Percentiles rank a stretch among this genome's conserved stretches.
Evolutionary conservation across 1,284 basidiomycete species (phyloP).

Genomic region (Caloboletus inedulis): DNA sequence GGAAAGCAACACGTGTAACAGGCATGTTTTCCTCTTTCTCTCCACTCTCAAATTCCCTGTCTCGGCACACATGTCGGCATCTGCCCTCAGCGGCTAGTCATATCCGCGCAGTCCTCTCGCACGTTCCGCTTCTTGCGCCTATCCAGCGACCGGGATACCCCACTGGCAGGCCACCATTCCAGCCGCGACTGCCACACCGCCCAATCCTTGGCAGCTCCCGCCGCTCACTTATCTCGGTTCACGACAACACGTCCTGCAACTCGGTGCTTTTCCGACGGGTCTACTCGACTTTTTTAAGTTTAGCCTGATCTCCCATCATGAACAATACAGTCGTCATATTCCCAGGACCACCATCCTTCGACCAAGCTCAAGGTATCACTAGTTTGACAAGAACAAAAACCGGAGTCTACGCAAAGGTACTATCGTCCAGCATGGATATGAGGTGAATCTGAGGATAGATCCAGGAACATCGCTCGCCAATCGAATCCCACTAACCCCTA

Average conservation of each 20-base stretch:
- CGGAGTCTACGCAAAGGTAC: neutral
- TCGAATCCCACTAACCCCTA: constrained; percentile 4
- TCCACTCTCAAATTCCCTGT: constrained; percentile 3
- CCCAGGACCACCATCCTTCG: neutral
- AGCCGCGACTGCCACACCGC: neutral
- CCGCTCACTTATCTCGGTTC: constrained; percentile 1
- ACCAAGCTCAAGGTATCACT: neutral
- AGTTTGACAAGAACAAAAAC: neutral
- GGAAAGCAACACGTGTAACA: constrained; percentile 26
- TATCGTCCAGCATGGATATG: neutral
- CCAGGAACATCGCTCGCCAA: neutral
- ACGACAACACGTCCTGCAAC: too few relatives aligned
- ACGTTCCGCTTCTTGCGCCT: neutral
- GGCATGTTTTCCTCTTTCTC: constrained; percentile 25
- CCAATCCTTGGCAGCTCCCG: neutral
- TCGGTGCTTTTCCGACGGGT: neutral
- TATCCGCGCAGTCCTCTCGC: constrained; percentile 10
- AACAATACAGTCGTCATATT: neutral
- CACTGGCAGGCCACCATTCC: constrained; percentile 5
- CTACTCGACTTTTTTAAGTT: neutral
- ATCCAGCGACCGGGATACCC: neutral
- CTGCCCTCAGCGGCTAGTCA: constrained; percentile 7
- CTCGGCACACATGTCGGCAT: constrained; percentile 19
- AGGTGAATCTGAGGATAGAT: neutral
- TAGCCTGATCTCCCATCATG: neutral